Conservation (phyloP, 371 early-diverging fungal genomes). For the Sporodiniella umbellata region DNA sequence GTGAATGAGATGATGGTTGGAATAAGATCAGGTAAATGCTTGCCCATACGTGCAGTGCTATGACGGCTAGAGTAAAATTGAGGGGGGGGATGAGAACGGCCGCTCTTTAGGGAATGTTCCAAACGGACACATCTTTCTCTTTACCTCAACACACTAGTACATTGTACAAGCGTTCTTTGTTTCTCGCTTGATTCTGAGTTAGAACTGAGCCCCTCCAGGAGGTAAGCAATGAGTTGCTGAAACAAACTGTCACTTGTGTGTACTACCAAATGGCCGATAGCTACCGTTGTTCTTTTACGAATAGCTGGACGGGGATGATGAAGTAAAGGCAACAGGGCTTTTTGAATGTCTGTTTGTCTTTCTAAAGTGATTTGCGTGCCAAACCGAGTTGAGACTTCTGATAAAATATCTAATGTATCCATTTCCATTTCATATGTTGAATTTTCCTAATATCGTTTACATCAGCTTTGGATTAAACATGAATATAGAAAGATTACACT, state of each 20-base stretch:
- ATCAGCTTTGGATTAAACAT: background rate
- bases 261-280: conserved; percentile 72
- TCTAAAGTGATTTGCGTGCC: conserved; percentile 57
- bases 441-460: conserved; percentile 23
- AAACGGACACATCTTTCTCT: no score
- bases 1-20: conserved; percentile 62
- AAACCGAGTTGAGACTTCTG: conserved; percentile 76
- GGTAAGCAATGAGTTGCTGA: conserved; percentile 47
- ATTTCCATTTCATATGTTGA: conserved; percentile 73
- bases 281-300: conserved; percentile 78
- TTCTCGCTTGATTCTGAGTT: conserved; percentile 57
- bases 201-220: conserved; percentile 34
- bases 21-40: conserved; percentile 64
- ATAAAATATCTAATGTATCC: conserved; percentile 83
- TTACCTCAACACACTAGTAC: conserved; percentile 73
- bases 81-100: background rate
- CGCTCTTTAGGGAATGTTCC: no score
- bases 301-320: conserved; percentile 75
- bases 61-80: conserved; percentile 53
- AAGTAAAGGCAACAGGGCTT: conserved; percentile 64
- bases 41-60: conserved; percentile 67
- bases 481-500: conserved; percentile 32
- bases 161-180: conserved; percentile 69
- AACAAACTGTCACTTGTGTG: conserved; percentile 73
- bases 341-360: conserved; percentile 58